phyloP scores from a whole-genome alignment of 2,329 filamentous ascomycete genomes.

The Calonectria pteridis region DNA sequence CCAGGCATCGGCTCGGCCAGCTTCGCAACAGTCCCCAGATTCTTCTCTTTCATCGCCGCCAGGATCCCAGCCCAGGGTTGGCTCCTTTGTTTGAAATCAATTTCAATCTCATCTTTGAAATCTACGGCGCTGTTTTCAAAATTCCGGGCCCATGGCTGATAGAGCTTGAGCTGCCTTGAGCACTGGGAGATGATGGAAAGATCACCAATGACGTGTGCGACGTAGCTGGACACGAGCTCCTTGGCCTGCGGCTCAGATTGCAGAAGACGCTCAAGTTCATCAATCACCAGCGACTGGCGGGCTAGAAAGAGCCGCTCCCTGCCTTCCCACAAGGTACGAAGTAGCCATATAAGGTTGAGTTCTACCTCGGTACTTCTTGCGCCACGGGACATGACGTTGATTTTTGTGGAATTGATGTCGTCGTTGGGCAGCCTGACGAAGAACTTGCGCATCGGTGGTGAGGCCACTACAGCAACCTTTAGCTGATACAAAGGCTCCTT shows the following conservation, averaged over 20 bases:
- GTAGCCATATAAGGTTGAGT: conserved; percentile 51
- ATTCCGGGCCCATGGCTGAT: conserved; percentile 60
- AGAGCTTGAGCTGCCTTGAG: conserved; percentile 58
- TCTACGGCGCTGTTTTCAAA: conserved; percentile 51
- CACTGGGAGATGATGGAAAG: conserved; percentile 61
- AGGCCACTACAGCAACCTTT: conserved; percentile 44
- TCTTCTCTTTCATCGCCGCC: conserved; percentile 27
- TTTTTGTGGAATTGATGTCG: conserved; percentile 34
- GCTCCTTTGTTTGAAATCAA: conserved; percentile 39
- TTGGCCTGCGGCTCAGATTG: conserved; percentile 51
- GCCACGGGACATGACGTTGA: conserved; percentile 35
- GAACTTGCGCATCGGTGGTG: conserved; percentile 55
- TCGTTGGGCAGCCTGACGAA: conserved; percentile 47
- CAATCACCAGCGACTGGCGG: conserved; percentile 53
- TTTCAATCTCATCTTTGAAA: conserved; percentile 40
- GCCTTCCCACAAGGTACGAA: conserved; percentile 54
- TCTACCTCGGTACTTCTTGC: conserved; percentile 38
- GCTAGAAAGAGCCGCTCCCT: conserved; percentile 46
- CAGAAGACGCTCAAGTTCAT: conserved; percentile 62
- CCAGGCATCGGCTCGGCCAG: conserved; percentile 51
- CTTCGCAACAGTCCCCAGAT: conserved; percentile 23
- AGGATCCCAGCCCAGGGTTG: conserved; percentile 27
- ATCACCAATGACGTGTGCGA: conserved; percentile 55
- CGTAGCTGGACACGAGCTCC: conserved; percentile 52
- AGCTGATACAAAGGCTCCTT: conserved; percentile 48